phyloP scores from a whole-genome alignment of 441 rosid genomes.

The Populus hybrid region DNA sequence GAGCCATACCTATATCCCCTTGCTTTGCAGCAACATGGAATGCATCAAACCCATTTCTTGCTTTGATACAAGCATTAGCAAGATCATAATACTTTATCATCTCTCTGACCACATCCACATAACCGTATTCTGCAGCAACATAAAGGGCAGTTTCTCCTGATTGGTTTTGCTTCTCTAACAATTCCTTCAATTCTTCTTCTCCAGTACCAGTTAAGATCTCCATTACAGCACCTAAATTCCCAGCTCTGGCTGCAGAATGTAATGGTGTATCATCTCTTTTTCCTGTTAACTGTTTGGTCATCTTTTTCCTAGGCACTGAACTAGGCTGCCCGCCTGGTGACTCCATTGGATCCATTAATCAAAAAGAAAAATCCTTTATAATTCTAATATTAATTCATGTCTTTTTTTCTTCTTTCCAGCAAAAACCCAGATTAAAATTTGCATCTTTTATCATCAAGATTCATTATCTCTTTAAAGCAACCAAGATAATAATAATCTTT shows the following conservation, averaged over 20 bases:
- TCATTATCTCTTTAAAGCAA: constrained; percentile 15
- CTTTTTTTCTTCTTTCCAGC: constrained; percentile 28
- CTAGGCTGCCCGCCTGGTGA: constrained; percentile 21
- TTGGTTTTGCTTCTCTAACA: constrained; percentile 71
- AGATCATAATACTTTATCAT: constrained; percentile 78
- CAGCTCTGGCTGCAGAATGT: constrained; percentile 76
- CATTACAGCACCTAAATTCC: constrained; percentile 44
- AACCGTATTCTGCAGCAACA: constrained; percentile 79
- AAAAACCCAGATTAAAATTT: constrained; percentile 38
- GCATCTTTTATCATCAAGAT: constrained; percentile 21
- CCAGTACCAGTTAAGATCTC: constrained; percentile 41
- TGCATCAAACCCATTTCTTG: constrained; percentile 92
- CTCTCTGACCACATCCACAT: constrained; percentile 66
- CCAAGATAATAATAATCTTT: background rate
- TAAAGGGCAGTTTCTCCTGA: constrained; percentile 90
- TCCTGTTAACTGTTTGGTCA: constrained; percentile 76
- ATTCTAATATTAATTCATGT: constrained; percentile 3
- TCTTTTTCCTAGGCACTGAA: constrained; percentile 51
- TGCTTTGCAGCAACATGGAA: constrained; percentile 95
- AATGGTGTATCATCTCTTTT: constrained; percentile 73
- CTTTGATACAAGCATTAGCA: constrained; percentile 70
- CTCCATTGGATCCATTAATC: constrained; percentile 35
- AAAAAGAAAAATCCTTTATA: constrained; percentile 8
- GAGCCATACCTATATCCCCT: constrained; percentile 69
- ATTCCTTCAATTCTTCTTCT: constrained; percentile 40